Conservation (phyloP, 257 asterid genomes). For the Cynanchum wilfordii region DNA sequence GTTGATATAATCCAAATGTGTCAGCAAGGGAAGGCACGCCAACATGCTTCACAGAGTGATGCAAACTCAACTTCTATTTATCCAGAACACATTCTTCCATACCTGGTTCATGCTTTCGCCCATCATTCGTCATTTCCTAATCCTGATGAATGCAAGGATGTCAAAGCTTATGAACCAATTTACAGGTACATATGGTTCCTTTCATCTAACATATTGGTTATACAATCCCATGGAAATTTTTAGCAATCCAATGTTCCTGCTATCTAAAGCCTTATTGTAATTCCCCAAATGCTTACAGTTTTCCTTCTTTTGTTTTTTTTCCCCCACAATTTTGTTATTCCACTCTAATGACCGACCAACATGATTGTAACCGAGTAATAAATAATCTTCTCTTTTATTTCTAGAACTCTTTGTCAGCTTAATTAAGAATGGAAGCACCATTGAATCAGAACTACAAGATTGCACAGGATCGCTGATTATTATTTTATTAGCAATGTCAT, state of each 20-base stretch:
- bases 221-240: conserved; percentile 14
- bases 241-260: no score
- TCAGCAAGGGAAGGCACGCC: conserved; percentile 79
- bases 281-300: not conserved
- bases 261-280: conserved; percentile 4
- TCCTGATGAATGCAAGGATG: conserved; percentile 77
- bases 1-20: conserved; percentile 86
- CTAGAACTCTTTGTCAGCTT: not conserved
- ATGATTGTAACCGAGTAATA: not conserved
- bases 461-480: not conserved
- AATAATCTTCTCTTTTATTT: not conserved
- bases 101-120: conserved; percentile 91
- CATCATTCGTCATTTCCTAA: conserved; percentile 80
- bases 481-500: not conserved
- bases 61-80: conserved; percentile 43
- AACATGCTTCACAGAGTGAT: conserved; percentile 57
- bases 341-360: not conserved
- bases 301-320: not conserved
- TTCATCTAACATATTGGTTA: conserved; percentile 11
- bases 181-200: conserved; percentile 71
- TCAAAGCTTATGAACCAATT: conserved; percentile 59
- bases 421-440: not conserved
- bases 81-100: conserved; percentile 82
- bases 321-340: not conserved
- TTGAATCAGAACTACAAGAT: not conserved